Base-by-base conservation (phyloP, 2,329 filamentous ascomycete species). In the Mariannaea elegans region DNA sequence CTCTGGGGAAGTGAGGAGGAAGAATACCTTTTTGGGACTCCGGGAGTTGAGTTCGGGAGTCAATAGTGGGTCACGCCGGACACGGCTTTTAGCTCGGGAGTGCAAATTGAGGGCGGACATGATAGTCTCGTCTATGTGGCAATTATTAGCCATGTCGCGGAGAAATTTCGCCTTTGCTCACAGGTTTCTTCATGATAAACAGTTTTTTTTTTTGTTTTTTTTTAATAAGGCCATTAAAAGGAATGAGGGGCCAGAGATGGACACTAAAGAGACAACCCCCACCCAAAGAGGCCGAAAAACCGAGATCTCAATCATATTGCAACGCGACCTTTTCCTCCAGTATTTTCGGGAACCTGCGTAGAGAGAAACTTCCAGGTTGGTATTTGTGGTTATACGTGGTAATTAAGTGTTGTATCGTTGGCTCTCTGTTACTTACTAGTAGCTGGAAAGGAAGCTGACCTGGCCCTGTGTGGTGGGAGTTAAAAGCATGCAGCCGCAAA, bases 21-120 rank as follows among this genome's bases (percentile, higher is more conserved):
- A 53, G 42, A 54, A 59, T 65, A 51, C 65, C 64, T 41, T 62
- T 71, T 71, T 66, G 65, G 69, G 70, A 63, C 13, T 34, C 59
- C 69, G 69, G 69, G 68, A 71, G 59, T 70, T 71, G 67, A 63
- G 58, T 61, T 70, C 71, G 71, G 69, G 65, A 73, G 58, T 64
- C 50, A 42, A 57, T 21, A 45, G 62, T 59, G 58, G 54, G 61
- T 46, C 53, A 32, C n/a, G 14, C 61, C 49, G 55, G 68, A 56
- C 46, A 64, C 68, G 68, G 68, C 68, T 70, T 62, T 61, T 71
- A 54, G 57, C 46, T 71, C 68, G 68, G 68, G 56, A 65, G 39
- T 42, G 47, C 27, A 27, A 32, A 9, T 19, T 13, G 34, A 42
- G 18, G 60, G 48, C 29, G 48, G 38, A 39, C 42, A 41, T 39